Percentiles rank a stretch among this genome's conserved stretches.
These are phyloP conservation scores for Lepidium campestre DNA, from an alignment of 441 rosid genomes.

Conservation along the genomic window DNA sequence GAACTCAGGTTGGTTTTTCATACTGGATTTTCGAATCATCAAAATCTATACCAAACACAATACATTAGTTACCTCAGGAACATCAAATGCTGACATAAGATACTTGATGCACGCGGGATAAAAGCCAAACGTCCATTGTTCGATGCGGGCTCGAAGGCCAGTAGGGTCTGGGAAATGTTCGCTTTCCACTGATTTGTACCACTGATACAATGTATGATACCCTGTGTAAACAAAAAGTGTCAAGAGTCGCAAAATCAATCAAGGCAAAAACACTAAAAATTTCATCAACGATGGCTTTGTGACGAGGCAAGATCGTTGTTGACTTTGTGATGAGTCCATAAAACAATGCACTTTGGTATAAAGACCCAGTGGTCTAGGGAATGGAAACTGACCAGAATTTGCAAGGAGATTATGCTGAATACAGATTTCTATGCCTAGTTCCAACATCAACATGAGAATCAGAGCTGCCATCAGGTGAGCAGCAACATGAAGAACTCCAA, in stretches of 20 bases:
- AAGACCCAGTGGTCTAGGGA: not conserved
- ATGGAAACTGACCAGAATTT: slow-evolving; percentile 63
- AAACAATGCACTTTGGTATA: not conserved
- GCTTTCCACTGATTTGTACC: slow-evolving; percentile 89
- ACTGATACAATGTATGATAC: slow-evolving; percentile 87
- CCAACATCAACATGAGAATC: slow-evolving; percentile 88
- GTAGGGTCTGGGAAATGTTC: slow-evolving; percentile 99
- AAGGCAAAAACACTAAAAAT: not conserved
- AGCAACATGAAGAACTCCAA: slow-evolving; percentile 85
- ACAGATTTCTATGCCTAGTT: slow-evolving; percentile 88
- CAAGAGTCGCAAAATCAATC: not conserved
- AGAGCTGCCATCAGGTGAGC: slow-evolving; percentile 87
- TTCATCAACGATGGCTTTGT: not conserved
- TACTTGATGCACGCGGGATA: slow-evolving; percentile 99
- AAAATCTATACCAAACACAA: not conserved
- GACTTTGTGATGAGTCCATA: not conserved
- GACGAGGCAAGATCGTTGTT: not conserved
- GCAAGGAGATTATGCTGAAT: slow-evolving; percentile 86
- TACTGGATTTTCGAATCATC: not conserved
- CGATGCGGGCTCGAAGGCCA: slow-evolving; percentile 92
- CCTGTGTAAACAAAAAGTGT: slow-evolving; percentile 40
- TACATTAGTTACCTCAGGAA: slow-evolving; percentile 74
- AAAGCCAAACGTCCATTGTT: slow-evolving; percentile 97
- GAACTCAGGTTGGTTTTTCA: not conserved
- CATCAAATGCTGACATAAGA: slow-evolving; percentile 97